phyloP scores from a whole-genome alignment of 352 stramenopile genomes.

The Hyaloperonospora brassicae region DNA sequence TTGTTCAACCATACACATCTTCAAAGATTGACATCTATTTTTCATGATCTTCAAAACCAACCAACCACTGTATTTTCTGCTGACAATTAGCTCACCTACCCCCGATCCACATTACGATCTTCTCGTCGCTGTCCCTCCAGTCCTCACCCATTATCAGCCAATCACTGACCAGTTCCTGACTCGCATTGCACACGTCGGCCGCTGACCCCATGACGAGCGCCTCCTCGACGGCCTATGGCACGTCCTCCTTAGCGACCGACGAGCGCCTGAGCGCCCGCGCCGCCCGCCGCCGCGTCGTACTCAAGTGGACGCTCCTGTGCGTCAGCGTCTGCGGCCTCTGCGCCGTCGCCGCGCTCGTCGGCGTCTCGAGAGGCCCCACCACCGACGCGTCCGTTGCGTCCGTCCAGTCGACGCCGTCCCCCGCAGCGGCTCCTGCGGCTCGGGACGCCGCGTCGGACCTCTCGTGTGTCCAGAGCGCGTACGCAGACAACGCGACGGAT shows the following conservation, averaged over 20 bases:
- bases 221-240: constrained; percentile 49
- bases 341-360: neutral
- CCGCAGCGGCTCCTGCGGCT: constrained; percentile 6
- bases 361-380: constrained; percentile 3
- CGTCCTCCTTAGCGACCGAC: constrained; percentile 26
- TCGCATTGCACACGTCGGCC: no score
- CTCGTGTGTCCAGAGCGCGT: constrained; percentile 61
- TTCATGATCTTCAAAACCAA: no score
- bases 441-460: constrained; percentile 13
- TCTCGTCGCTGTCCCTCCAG: no score
- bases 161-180: no score
- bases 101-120: no score
- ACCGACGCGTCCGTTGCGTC: constrained; percentile 4
- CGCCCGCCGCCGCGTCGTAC: constrained; percentile 8
- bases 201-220: no score
- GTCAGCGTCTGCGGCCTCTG: neutral
- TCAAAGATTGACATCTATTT: no score
- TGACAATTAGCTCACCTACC: no score
- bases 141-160: no score
- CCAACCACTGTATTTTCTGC: no score
- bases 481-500: constrained; percentile 40
- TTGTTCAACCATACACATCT: no score
- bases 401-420: constrained; percentile 1
- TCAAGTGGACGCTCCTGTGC: constrained; percentile 26
- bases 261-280: constrained; percentile 17